Base-by-base conservation (phyloP, 2,329 filamentous ascomycete genomes). In the Neofusicoccum sp. region DNA sequence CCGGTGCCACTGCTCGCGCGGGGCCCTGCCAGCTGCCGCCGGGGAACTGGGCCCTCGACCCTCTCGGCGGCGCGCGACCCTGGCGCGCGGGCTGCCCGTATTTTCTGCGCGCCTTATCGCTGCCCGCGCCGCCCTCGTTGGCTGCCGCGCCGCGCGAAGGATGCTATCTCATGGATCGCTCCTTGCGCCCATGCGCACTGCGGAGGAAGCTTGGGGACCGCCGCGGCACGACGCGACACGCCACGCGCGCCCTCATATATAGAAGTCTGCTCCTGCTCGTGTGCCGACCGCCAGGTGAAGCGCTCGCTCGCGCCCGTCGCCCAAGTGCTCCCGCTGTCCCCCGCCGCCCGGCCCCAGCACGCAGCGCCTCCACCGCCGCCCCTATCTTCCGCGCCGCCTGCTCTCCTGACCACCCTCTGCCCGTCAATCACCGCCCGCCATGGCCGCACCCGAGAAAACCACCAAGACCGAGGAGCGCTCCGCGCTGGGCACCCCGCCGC, bases 391-490 rank as follows among this genome's bases (percentile, higher is more conserved):
- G 22, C 22, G 22, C 22, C 22, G 22, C 22, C 22, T 22, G 22
- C 22, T 22, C 22, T 22, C 22, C 22, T 22, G 22, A 41, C 37
- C 14, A 3, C 37, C 37, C 14, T 2, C 2, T 41, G 8, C 14
- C 37, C 22, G 22, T 22, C 22, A 31, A 16, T 34, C n/a, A 49
- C 12, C 43, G 2, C 29, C 47, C 67, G 68, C 59, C 64, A 76
- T 74, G 72, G 67, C 56, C 33, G 48, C 52, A n/a, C 34, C 29
- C 14, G 49, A 71, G 31, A 68, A 64, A n/a, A 12, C 48, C 28
- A 37, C 50, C 16, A 52, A 69, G 61, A 66, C 67, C 66, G 72
- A 72, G 62, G 69, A 72, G 67, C 65, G 68, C 71, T 8, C 67
- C 70, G 61, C 50, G 44, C 33, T 14, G 29, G 39, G 61, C 31